These are phyloP conservation scores for Blastobotrys persicus DNA, from an alignment of 1,139 yeast species.

Conservation along the genomic window DNA sequence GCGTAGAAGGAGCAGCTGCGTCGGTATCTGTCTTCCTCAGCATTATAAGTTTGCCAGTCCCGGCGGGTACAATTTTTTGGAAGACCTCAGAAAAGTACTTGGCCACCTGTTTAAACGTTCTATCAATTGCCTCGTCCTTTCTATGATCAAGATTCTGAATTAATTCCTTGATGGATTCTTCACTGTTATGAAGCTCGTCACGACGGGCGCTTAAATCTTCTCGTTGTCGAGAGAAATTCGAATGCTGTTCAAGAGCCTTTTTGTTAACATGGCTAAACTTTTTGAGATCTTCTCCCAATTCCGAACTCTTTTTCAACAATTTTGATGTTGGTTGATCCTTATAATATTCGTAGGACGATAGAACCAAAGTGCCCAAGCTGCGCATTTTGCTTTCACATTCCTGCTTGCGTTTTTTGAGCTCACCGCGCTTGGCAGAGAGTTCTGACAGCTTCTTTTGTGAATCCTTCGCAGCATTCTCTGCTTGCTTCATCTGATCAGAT, in stretches of 20 bases:
- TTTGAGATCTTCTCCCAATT: slow-evolving; percentile 56
- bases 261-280: slow-evolving; percentile 79
- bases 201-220: slow-evolving; percentile 54
- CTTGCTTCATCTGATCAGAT: slow-evolving; percentile 6
- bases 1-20: slow-evolving; percentile 14
- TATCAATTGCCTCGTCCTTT: slow-evolving; percentile 77
- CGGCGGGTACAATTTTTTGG: slow-evolving; percentile 78
- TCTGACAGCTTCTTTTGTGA: slow-evolving; percentile 8
- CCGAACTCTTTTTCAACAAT: slow-evolving; percentile 50
- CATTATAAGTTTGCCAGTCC: slow-evolving; percentile 71
- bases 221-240: slow-evolving; percentile 69
- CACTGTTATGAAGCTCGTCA: slow-evolving; percentile 67
- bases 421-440: slow-evolving; percentile 4
- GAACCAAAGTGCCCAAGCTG: slow-evolving; percentile 44
- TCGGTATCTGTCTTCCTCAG: slow-evolving; percentile 43
- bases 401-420: slow-evolving; percentile 59
- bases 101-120: slow-evolving; percentile 76
- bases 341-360: slow-evolving; percentile 6
- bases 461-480: slow-evolving; percentile 6
- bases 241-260: slow-evolving; percentile 84
- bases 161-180: slow-evolving; percentile 67
- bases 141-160: slow-evolving; percentile 71
- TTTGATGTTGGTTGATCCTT: slow-evolving; percentile 4
- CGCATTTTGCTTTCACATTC: slow-evolving; percentile 72
- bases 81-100: slow-evolving; percentile 71